Percentiles rank a stretch among this genome's conserved stretches.
Conservation (phyloP, 305 asterid species). For the Fraxinus floribunda region DNA sequence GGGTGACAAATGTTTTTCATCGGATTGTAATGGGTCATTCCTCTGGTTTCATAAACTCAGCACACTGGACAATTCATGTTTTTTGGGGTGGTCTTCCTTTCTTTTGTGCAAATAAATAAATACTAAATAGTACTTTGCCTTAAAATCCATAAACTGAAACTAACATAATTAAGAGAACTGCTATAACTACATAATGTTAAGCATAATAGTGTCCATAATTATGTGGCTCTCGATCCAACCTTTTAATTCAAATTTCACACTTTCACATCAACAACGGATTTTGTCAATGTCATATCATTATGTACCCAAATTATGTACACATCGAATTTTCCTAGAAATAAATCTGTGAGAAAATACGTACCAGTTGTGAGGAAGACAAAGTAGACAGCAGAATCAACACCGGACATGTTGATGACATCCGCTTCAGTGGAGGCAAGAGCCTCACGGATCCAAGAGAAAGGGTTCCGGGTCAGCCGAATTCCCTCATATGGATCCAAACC, state of each 20-base stretch:
- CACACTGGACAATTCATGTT: not conserved
- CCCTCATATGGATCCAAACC: slow-evolving; percentile 85
- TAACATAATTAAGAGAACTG: not conserved
- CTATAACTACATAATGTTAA: too few relatives aligned
- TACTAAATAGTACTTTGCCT: not conserved
- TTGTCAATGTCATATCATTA: too few relatives aligned
- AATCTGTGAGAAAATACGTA: slow-evolving; percentile 17
- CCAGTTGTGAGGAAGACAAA: slow-evolving; percentile 84
- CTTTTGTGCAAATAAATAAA: not conserved
- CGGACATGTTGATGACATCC: slow-evolving; percentile 67
- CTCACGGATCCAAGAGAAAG: slow-evolving; percentile 82
- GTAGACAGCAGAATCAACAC: slow-evolving; percentile 95
- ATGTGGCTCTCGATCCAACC: too few relatives aligned
- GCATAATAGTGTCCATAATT: too few relatives aligned
- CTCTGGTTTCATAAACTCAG: not conserved
- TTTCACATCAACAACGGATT: too few relatives aligned
- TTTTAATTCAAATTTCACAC: too few relatives aligned
- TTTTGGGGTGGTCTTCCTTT: not conserved
- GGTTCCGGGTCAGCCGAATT: slow-evolving; percentile 56
- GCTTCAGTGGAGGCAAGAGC: slow-evolving; percentile 75
- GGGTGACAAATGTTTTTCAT: not conserved
- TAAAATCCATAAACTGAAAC: not conserved
- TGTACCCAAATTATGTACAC: too few relatives aligned
- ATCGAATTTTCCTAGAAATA: not conserved
- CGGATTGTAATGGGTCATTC: not conserved